These are phyloP conservation scores for Cyberlindnera maritima DNA, from an alignment of 805 yeast species.

Conservation along the genomic window DNA sequence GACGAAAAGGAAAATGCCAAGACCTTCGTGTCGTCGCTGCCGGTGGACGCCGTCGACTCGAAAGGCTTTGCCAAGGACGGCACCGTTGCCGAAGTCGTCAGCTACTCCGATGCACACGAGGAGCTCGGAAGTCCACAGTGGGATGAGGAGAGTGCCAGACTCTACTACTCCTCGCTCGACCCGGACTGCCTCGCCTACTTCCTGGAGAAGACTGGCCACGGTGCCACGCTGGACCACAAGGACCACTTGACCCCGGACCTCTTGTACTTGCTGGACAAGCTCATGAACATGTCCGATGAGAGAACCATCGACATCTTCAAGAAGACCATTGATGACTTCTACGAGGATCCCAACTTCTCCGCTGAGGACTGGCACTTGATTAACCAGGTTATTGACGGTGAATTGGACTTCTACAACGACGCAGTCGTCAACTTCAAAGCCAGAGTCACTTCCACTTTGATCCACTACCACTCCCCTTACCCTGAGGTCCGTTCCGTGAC, in stretches of 20 bases:
- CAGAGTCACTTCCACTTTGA: slow-evolving; percentile 9
- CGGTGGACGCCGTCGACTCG: no score
- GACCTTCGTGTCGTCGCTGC: no score
- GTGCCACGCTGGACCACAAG: slow-evolving; percentile 9
- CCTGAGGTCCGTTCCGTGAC: slow-evolving; percentile 67
- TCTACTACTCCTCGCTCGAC: slow-evolving; percentile 8
- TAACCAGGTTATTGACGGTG: slow-evolving; percentile 4
- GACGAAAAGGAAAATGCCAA: no score
- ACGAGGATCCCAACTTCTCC: slow-evolving; percentile 48
- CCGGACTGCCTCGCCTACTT: slow-evolving; percentile 6
- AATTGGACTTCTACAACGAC: slow-evolving; percentile 2
- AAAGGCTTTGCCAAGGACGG: no score
- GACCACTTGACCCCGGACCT: slow-evolving; percentile 14
- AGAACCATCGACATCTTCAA: slow-evolving; percentile 26
- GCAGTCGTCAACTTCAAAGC: slow-evolving; percentile 11
- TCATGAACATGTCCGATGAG: slow-evolving; percentile 28
- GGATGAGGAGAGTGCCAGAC: slow-evolving; percentile 13
- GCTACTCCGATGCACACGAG: neutral
- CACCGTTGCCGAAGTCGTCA: no score
- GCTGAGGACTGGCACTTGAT: slow-evolving; percentile 18
- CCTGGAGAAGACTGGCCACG: slow-evolving; percentile 21
- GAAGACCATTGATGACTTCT: slow-evolving; percentile 39
- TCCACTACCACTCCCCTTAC: slow-evolving; percentile 49
- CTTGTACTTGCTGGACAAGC: slow-evolving; percentile 13
- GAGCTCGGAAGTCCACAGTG: slow-evolving; percentile 7